These are phyloP conservation scores for Ulota crispa DNA, from an alignment of 225 moss, liverwort and hornwort genomes.

Conservation along the genomic window DNA sequence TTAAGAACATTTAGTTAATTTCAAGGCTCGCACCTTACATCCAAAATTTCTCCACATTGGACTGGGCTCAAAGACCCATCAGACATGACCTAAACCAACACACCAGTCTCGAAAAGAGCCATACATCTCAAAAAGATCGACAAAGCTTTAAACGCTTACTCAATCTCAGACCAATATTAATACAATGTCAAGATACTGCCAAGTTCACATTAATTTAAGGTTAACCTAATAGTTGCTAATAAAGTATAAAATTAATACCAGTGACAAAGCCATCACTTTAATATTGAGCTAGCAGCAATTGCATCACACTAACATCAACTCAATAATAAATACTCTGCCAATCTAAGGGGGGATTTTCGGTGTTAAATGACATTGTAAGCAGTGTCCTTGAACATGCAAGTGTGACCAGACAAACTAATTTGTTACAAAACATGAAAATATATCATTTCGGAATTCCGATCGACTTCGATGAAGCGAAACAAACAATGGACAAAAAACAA, in stretches of 20 bases:
- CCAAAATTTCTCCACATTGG: not conserved
- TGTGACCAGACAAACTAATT: not conserved
- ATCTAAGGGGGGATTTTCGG: too few species aligned
- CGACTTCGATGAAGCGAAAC: not conserved
- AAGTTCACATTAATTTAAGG: not conserved
- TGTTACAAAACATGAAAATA: not conserved
- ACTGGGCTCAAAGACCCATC: not conserved
- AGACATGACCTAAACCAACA: not conserved
- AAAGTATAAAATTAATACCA: not conserved
- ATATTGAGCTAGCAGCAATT: not conserved
- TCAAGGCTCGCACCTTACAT: not conserved
- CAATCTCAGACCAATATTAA: too few species aligned
- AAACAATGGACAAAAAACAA: not conserved
- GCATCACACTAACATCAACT: not conserved
- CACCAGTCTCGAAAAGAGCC: not conserved
- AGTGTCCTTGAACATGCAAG: not conserved
- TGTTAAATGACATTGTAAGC: not conserved
- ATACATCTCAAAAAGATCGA: not conserved
- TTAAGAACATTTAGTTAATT: not conserved
- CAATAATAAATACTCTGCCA: not conserved
- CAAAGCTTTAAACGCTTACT: not conserved
- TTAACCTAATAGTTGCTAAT: not conserved
- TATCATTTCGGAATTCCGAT: not conserved
- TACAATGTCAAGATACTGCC: not conserved
- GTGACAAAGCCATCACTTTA: not conserved